Evolutionary conservation across 1,284 basidiomycete species (phyloP).

Genomic region (Marasmius oreades): DNA sequence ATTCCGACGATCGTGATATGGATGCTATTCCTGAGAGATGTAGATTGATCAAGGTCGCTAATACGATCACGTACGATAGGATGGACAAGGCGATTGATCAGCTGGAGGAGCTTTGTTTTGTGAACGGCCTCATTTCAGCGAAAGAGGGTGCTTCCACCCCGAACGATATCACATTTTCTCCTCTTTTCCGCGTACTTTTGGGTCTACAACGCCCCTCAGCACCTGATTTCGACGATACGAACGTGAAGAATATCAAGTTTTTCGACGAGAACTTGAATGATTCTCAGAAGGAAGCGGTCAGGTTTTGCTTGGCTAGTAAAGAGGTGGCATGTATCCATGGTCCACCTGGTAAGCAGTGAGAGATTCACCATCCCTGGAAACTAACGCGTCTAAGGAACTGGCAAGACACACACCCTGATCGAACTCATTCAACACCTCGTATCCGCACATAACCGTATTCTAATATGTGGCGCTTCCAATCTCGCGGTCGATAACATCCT

Average conservation of each 20-base stretch:
- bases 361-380: not conserved
- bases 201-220: constrained; percentile 50
- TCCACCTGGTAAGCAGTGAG: constrained; percentile 69
- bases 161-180: constrained; percentile 38
- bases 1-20: constrained; percentile 54
- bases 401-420: constrained; percentile 90
- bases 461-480: constrained; percentile 91
- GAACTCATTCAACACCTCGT: constrained; percentile 87
- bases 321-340: constrained; percentile 95
- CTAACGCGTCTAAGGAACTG: too few species aligned
- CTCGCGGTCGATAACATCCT: constrained; percentile 90
- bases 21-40: constrained; percentile 85
- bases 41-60: constrained; percentile 84
- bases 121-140: constrained; percentile 17
- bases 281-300: constrained; percentile 81
- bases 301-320: constrained; percentile 65
- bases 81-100: constrained; percentile 80
- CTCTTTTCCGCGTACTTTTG: constrained; percentile 64
- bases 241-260: constrained; percentile 47
- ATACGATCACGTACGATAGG: constrained; percentile 91
- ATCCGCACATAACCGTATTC: constrained; percentile 44
- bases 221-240: constrained; percentile 25
- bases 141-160: not conserved
- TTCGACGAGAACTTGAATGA: constrained; percentile 78
- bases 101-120: constrained; percentile 46